These are phyloP conservation scores for Ustilago bromivora DNA, from an alignment of 1,284 basidiomycete species.

Conservation along the genomic window DNA sequence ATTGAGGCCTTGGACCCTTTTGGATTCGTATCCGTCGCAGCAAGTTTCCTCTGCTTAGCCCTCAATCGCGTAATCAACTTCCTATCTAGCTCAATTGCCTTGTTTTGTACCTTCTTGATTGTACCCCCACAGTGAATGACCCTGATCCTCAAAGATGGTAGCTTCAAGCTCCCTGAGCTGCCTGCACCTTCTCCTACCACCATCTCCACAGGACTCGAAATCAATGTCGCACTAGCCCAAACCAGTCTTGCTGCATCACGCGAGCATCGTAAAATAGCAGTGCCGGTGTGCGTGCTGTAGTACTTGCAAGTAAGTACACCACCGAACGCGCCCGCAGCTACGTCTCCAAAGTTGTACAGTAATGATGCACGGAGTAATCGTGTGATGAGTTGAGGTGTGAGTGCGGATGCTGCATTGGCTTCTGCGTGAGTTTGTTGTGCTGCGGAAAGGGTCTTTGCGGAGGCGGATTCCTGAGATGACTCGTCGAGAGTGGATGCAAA, in stretches of 20 bases:
- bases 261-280: conserved; percentile 51
- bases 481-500: conserved; percentile 11
- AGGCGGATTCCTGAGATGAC: conserved; percentile 5
- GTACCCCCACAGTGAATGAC: conserved; percentile 54
- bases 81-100: conserved; percentile 52
- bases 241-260: conserved; percentile 47
- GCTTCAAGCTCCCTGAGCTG: neutral
- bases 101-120: conserved; percentile 57
- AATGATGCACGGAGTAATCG: conserved; percentile 44
- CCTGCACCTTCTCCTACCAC: neutral
- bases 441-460: conserved; percentile 15
- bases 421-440: conserved; percentile 2
- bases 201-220: conserved; percentile 34
- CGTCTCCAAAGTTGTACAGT: conserved; percentile 49
- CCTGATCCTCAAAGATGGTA: conserved; percentile 30
- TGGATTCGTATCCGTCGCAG: neutral
- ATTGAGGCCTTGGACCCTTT: neutral
- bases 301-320: conserved; percentile 51
- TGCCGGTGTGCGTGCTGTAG: conserved; percentile 51
- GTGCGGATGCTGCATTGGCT: neutral
- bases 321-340: conserved; percentile 41
- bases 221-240: conserved; percentile 51
- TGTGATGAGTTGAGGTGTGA: conserved; percentile 44
- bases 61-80: conserved; percentile 34
- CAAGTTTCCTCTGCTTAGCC: conserved; percentile 25